Conservation (phyloP, 371 early-diverging fungal genomes). For the Rhizopus delemar region DNA sequence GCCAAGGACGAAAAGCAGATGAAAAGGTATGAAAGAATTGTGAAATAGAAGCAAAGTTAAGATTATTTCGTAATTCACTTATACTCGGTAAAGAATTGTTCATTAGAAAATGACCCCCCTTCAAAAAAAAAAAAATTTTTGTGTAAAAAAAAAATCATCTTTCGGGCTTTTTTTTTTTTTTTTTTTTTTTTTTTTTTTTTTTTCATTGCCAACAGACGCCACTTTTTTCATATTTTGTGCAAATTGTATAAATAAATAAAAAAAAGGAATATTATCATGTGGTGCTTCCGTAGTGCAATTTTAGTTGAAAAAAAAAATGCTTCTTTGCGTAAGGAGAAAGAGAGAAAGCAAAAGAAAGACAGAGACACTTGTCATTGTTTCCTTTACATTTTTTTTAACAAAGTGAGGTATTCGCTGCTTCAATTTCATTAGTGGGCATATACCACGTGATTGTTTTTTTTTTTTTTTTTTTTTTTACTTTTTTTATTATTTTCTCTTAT, state of each 20-base stretch:
- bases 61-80: slow-evolving; percentile 42
- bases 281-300: background rate
- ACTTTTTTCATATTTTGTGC: background rate
- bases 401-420: background rate
- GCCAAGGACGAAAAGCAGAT: slow-evolving; percentile 50
- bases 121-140: background rate
- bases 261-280: background rate
- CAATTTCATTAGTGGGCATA: background rate
- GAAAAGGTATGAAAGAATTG: slow-evolving; percentile 51
- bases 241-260: background rate
- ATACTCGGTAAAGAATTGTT: slow-evolving; percentile 24
- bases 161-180: background rate
- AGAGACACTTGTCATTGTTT: no score
- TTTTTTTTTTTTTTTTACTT: background rate
- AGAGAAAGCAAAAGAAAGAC: no score
- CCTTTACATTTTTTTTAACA: no score
- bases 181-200: background rate
- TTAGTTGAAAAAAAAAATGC: background rate
- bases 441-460: background rate
- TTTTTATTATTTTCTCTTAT: background rate
- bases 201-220: background rate
- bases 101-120: background rate
- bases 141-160: background rate
- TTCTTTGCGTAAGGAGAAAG: no score
- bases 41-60: slow-evolving; percentile 49